phyloP scores from a whole-genome alignment of 352 stramenopile genomes.

The Phytophthora pseudosyringae region DNA sequence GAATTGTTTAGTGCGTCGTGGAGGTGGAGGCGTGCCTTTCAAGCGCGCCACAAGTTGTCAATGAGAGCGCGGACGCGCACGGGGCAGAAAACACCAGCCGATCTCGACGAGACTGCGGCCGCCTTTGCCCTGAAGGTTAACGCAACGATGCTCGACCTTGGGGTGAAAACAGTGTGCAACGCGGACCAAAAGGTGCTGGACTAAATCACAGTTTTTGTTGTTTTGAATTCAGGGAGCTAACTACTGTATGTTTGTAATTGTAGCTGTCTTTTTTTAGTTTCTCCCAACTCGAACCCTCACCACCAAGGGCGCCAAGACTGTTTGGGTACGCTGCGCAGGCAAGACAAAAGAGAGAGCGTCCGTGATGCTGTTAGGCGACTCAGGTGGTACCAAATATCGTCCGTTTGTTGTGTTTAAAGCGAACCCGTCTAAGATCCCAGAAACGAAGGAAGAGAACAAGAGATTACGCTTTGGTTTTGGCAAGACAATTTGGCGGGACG shows the following conservation, averaged over 20 bases:
- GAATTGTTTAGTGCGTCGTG: too few relatives aligned
- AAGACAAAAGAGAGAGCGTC: background rate
- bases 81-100: background rate
- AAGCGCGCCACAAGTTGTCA: too few relatives aligned
- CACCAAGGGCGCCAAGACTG: background rate
- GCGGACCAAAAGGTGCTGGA: conserved; percentile 2
- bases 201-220: background rate
- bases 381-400: too few relatives aligned
- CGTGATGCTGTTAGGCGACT: background rate
- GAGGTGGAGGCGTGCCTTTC: too few relatives aligned
- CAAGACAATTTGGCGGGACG: background rate
- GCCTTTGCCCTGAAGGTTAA: background rate
- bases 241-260: background rate
- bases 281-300: background rate
- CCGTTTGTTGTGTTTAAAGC: background rate
- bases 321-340: background rate
- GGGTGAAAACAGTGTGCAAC: background rate
- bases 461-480: background rate
- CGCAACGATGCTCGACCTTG: background rate
- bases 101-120: background rate
- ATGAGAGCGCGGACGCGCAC: too few relatives aligned
- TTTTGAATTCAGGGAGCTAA: too few relatives aligned
- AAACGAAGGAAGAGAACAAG: background rate
- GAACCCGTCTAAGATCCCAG: background rate
- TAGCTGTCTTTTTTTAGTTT: background rate